Evolutionary conservation across 768 basidiomycete species (phyloP), one percentile per base, ranked within the genome.

Genomic region (Artomyces pyxidatus): DNA sequence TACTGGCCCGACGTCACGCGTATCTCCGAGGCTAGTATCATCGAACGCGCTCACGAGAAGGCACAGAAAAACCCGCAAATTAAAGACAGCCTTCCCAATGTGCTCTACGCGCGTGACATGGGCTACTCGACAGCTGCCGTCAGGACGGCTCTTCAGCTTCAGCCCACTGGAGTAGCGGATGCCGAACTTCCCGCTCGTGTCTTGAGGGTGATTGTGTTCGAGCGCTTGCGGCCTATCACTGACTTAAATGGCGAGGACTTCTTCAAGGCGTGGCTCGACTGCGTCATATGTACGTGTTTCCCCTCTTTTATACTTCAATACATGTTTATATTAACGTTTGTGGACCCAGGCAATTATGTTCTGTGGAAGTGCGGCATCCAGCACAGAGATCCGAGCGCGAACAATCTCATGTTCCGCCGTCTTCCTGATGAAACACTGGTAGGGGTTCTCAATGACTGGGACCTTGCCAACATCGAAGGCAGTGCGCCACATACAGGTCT

Each of bases 391-490:
- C 45, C 29, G 10, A 46, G 32, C 45, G 3, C 25, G 2, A 6
- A 16, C 11, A 46, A 46, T 25, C 45, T 46, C 10, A 37, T 46
- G 45, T 22, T 35, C 22, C 12, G 22, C 17, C 17, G 22, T 19
- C 3, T 17, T 7, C 8, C 3, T 8, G 25, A 26, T 25, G 45
- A 17, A 5, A 3, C 10, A 11, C 21, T 23, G 3, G 8, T 21
- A 7, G 45, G 45, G 5, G 32, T 46, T 21, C 45, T 46, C 30
- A 37, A 46, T 22, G 45, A 46, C 45, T 46, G 45, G 45, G 45
- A 46, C 29, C 12, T 37, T 12, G 32, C 9, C 30, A 21, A 37
- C 32, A 17, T 23, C 21, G 12, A 19, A 12, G 45, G 28, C 7
- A 4, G 12, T 7, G 4, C 4, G 19, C 6, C 8, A 12, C 5